Evolutionary conservation across 176 grass and related monocot genomes (phyloP).

Genomic region (Aegilops tauschii): DNA sequence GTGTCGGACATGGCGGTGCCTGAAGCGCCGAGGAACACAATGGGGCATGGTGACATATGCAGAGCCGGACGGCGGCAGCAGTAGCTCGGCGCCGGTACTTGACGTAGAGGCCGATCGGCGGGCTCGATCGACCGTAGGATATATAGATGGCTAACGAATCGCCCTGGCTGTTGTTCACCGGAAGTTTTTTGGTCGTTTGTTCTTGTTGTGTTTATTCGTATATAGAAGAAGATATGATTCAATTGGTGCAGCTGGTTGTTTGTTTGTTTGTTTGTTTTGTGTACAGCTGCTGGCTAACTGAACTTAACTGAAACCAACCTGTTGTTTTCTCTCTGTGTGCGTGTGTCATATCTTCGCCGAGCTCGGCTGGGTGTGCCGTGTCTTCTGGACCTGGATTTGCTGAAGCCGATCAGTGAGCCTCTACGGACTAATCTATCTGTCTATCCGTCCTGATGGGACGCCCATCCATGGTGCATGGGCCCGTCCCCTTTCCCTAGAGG

Average conservation of each 20-base stretch:
- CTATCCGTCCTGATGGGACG: no score
- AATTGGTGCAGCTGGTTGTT: slow-evolving; percentile 12
- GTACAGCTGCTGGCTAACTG: slow-evolving; percentile 37
- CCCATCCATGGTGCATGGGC: no score
- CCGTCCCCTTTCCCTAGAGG: no score
- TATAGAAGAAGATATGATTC: slow-evolving; percentile 41
- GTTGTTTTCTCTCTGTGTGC: not conserved
- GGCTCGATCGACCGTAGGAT: not conserved
- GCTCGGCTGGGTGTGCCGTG: no score
- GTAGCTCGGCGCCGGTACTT: not conserved
- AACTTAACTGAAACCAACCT: not conserved
- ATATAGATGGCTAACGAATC: not conserved
- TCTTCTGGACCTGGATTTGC: not conserved
- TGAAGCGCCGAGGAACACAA: not conserved
- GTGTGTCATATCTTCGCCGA: not conserved
- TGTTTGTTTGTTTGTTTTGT: not conserved
- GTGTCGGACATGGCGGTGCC: not conserved
- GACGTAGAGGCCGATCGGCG: not conserved
- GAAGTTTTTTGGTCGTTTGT: not conserved
- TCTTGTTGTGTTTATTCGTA: slow-evolving; percentile 31
- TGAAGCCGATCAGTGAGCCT: not conserved
- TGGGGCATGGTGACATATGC: not conserved
- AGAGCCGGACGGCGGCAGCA: not conserved
- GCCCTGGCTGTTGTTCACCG: not conserved
- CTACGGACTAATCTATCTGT: no score